Evolutionary conservation across 352 stramenopile species (phyloP), one percentile per base, ranked within the genome.

Genomic region (Elongisporangium senticosum): DNA sequence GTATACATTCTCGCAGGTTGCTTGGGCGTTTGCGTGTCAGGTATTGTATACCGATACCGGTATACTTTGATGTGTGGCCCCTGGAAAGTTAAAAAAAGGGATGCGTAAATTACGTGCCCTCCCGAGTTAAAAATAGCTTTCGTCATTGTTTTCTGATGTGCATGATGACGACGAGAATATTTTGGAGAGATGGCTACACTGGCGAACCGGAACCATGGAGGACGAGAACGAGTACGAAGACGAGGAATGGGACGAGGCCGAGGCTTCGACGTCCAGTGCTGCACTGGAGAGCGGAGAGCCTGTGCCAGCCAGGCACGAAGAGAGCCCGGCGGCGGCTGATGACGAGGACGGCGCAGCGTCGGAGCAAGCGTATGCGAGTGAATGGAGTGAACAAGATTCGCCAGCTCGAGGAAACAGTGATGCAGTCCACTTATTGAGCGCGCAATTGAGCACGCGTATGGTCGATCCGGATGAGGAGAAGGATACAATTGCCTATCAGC

Each of bases 221-320:
- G 66, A 61, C 37, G 55, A 40, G 4, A 49, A 7, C 26, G 67
- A 61, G 11, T 23, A 24, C 7, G 53, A 65, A 4, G 67, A 74
- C 49, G 56, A 69, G 21, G 64, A 68, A 19, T 48, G 49, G 5
- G 56, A 62, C 22, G 64, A 63, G 49, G 63, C 56, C 49, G 63
- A 63, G n/a, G 48, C 48, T 26, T 59, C 59, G 8, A 43, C 13
- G 33, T 43, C 33, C 13, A 43, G 33, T 17, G 33, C 33, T 17
- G 13, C 10, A 1, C 0, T 43, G 11, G 33, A 15, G 33, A 43
- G 11, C 8, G 33, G 17, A 43, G 23, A 26, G 23, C 28, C 28
- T 14, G 28, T 39, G 7, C 7, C 15, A 17, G 1, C 33, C 15
- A 43, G 33, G 8, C 11, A 15, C 33, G 33, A 43, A 17, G 33